These are phyloP conservation scores for Colletotrichum chlorophyti DNA, from an alignment of 2,329 filamentous ascomycete genomes.

Conservation along the genomic window DNA sequence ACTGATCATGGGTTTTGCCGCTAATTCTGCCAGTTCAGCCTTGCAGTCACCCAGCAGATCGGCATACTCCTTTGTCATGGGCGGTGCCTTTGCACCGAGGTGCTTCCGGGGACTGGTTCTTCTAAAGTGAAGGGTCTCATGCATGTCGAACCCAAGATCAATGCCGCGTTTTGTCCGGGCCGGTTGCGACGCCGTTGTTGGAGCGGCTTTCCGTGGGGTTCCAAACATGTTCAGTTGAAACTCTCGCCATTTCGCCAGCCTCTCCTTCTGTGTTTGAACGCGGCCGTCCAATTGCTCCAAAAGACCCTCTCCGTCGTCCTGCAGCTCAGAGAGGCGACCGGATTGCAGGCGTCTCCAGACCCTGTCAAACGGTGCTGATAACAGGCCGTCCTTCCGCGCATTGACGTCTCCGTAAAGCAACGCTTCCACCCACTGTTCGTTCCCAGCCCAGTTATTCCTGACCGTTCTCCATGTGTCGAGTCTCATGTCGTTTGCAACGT, in stretches of 20 bases:
- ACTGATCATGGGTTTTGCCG: slow-evolving; percentile 31
- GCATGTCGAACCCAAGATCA: slow-evolving; percentile 60
- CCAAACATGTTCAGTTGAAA: slow-evolving; percentile 62
- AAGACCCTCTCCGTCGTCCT: slow-evolving; percentile 58
- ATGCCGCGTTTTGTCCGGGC: slow-evolving; percentile 47
- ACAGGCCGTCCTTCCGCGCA: slow-evolving; percentile 64
- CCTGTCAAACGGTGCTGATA: slow-evolving; percentile 71
- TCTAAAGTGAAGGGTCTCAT: slow-evolving; percentile 56
- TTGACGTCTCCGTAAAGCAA: slow-evolving; percentile 71
- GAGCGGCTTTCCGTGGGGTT: slow-evolving; percentile 30
- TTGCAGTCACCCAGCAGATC: slow-evolving; percentile 50
- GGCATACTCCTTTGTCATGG: slow-evolving; percentile 50
- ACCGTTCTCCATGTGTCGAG: slow-evolving; percentile 65
- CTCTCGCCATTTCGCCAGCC: slow-evolving; percentile 77
- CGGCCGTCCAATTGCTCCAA: slow-evolving; percentile 75
- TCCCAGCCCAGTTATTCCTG: slow-evolving; percentile 79
- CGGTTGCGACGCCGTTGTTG: slow-evolving; percentile 33
- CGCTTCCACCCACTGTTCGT: slow-evolving; percentile 75
- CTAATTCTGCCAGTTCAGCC: slow-evolving; percentile 44
- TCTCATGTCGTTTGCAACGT: slow-evolving; percentile 49
- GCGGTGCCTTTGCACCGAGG: slow-evolving; percentile 22
- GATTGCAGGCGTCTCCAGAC: slow-evolving; percentile 74
- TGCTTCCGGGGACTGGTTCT: slow-evolving; percentile 38
- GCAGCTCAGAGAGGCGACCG: slow-evolving; percentile 63
- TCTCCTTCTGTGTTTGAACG: slow-evolving; percentile 69